Base-by-base conservation (phyloP, 202 grass and related monocot species). In the Schoenoplectus tabernaemontani region DNA sequence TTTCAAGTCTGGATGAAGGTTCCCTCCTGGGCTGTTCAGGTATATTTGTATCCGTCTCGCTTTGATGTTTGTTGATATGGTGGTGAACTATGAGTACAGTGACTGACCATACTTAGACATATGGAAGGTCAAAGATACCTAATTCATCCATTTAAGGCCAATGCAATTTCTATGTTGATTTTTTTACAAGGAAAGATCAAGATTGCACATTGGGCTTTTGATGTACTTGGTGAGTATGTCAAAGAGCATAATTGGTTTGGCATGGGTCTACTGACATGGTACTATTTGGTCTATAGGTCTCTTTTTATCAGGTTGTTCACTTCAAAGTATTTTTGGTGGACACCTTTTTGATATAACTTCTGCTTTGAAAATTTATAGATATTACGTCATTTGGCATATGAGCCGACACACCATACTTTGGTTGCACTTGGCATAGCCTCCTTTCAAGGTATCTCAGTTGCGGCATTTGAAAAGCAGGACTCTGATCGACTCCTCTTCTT, bases 11-110 rank as follows among this genome's bases (percentile, higher is more conserved):
- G 96, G 70, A 92, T 99, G 86, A 89, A 87, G 75, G 84, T 99
- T 80, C 96, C 96, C 71, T 87, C 89, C 67, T 99, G 96, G 96
- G 96, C 96, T 79, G 79, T 84, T 58, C 96, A 99, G 96, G 96
- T 99, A 86, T 10, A 42, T 82, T 82, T 88, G 36, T 5, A 76
- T 65, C 51, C 68, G 57, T 83, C 17, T 56, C 41, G 50, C 16
- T 79, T 57, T 54, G 59, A 63, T 51, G 1, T 47, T 76, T 37
- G 47, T 76, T 54, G 28, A 28, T 34, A 34, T n/a, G 26, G 42
- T 48, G 68, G 43, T 51, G 63, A 73, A 51, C 5, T 73, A 32
- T 12, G 32, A 9, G 51, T 73, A 15, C 44, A 32, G 68, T 50
- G 44, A 20, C 22, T 7, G 42, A 15, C 67, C 12, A 13, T 47